These are phyloP conservation scores for Aspergillus fijiensis DNA, from an alignment of 2,329 filamentous ascomycete species.

Conservation along the genomic window DNA sequence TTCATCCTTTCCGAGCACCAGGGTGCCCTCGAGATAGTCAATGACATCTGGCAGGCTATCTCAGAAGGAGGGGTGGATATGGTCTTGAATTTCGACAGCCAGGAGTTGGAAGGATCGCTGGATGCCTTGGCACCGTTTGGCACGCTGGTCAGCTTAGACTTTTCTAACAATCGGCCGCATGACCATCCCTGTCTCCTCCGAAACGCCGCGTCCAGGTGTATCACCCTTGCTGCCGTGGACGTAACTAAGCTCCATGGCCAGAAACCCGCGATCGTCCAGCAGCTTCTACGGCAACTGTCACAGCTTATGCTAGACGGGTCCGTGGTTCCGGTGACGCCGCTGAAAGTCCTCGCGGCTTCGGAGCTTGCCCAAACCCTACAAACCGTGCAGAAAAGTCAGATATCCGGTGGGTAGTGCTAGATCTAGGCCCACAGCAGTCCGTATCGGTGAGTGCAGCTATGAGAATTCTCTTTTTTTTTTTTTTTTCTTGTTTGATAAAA, in stretches of 20 bases:
- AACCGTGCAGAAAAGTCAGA: background rate
- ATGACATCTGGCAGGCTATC: background rate
- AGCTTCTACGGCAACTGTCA: background rate
- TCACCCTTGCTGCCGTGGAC: conserved; percentile 2
- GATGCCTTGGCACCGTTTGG: conserved; percentile 14
- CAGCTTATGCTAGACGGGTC: background rate
- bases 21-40: background rate
- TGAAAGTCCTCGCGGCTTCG: background rate
- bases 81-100: background rate
- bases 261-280: background rate
- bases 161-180: background rate
- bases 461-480: too few species aligned
- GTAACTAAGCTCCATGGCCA: background rate
- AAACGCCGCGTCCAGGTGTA: background rate
- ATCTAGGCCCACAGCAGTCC: too few species aligned
- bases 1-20: conserved; percentile 10
- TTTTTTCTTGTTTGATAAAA: too few species aligned
- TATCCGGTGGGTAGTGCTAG: background rate
- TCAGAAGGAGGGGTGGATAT: background rate
- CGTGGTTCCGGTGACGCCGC: background rate
- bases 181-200: background rate
- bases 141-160: conserved; percentile 10
- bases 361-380: background rate
- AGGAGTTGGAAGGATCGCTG: conserved; percentile 1
- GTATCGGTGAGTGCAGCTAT: too few species aligned